phyloP scores from a whole-genome alignment of 176 grass and related monocot genomes.

The Elymus sibiricus region DNA sequence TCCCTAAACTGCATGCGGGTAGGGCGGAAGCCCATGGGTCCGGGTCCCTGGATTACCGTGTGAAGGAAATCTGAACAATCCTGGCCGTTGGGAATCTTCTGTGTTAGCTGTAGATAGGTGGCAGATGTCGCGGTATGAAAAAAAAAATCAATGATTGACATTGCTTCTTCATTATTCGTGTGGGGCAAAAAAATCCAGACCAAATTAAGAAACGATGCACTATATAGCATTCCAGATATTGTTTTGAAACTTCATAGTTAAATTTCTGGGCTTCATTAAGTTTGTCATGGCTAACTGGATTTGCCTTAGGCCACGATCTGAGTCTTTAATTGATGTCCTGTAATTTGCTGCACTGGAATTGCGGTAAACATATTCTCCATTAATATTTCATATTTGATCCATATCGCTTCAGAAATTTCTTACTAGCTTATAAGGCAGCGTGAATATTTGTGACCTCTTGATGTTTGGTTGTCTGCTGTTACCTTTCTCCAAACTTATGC shows the following conservation, averaged over 20 bases:
- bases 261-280: neutral
- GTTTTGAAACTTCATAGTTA: neutral
- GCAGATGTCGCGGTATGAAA: neutral
- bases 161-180: neutral
- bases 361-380: neutral
- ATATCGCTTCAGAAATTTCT: neutral
- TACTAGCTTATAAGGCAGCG: neutral
- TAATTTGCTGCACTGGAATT: neutral
- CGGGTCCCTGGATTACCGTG: neutral
- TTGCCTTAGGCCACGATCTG: neutral
- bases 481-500: neutral
- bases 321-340: neutral
- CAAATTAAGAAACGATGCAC: neutral
- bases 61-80: neutral
- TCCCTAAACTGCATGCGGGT: neutral
- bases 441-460: neutral
- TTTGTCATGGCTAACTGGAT: neutral
- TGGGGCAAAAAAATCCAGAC: neutral
- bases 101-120: neutral
- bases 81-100: neutral
- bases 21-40: neutral
- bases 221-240: neutral
- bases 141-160: neutral
- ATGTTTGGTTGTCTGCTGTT: neutral
- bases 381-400: neutral